Percentiles rank a stretch among this genome's conserved stretches.
Conservation (phyloP, 192 early-diverging fungal genomes). For the Mycoemilia scoparia region DNA sequence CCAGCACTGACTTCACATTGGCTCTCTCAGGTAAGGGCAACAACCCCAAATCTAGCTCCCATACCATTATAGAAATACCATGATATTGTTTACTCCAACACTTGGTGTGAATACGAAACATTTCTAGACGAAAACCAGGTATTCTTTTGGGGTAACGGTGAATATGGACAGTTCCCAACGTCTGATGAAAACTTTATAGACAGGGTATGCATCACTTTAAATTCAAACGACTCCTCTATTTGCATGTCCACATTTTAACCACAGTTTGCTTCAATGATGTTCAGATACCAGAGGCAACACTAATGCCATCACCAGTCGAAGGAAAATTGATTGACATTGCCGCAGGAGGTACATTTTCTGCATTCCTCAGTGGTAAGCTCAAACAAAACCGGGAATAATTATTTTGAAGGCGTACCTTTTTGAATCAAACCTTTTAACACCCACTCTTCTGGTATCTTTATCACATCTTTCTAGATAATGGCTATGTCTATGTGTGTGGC, state of each 20-base stretch:
- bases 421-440: not conserved
- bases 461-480: conserved; percentile 21
- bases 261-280: conserved; percentile 6
- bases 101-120: not conserved
- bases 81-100: too few relatives aligned
- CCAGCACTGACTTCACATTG: conserved; percentile 50
- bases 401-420: not conserved
- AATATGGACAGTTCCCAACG: conserved; percentile 58
- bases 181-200: conserved; percentile 32
- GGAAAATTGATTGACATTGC: conserved; percentile 32
- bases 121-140: conserved; percentile 24
- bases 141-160: conserved; percentile 58
- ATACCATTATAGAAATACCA: not conserved
- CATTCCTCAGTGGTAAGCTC: conserved; percentile 21
- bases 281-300: conserved; percentile 37
- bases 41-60: not conserved
- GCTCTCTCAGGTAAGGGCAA: conserved; percentile 20
- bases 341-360: conserved; percentile 46
- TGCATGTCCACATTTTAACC: not conserved
- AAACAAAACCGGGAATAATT: too few relatives aligned
- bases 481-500: conserved; percentile 43
- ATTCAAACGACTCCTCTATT: not conserved
- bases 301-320: conserved; percentile 18
- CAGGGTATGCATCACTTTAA: conserved; percentile 7
- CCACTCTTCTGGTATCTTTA: conserved; percentile 3